Conservation (phyloP, 257 asterid genomes). For the Pogostemon cablin region DNA sequence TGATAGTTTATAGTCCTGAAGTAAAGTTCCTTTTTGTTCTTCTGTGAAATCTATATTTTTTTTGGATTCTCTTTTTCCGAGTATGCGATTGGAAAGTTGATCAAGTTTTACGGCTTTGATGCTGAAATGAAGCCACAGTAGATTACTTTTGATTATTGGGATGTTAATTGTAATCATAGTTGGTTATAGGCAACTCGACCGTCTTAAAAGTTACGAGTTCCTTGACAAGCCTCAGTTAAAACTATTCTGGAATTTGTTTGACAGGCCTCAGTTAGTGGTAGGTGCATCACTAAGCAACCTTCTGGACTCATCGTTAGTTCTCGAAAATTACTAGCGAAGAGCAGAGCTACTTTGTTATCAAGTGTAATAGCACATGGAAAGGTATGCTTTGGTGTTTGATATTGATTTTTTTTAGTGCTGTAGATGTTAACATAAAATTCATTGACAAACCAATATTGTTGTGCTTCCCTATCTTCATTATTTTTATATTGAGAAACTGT, state of each 20-base stretch:
- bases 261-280: conserved; percentile 42
- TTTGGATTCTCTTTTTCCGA: conserved; percentile 1
- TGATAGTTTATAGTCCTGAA: neutral
- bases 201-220: neutral
- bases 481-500: neutral
- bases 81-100: neutral
- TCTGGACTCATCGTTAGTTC: conserved; percentile 32
- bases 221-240: neutral
- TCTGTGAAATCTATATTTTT: neutral
- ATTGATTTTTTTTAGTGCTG: conserved; percentile 14
- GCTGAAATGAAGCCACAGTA: conserved; percentile 24
- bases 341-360: conserved; percentile 26
- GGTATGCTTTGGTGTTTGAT: conserved; percentile 44
- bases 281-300: conserved; percentile 35
- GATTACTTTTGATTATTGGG: neutral
- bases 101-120: conserved; percentile 3
- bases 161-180: neutral
- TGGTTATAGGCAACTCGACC: neutral
- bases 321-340: conserved; percentile 26
- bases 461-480: neutral
- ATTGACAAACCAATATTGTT: neutral
- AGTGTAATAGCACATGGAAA: conserved; percentile 37
- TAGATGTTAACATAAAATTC: neutral
- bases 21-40: neutral
- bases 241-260: conserved; percentile 33